Percentiles rank a stretch among this genome's conserved stretches.
phyloP scores from a whole-genome alignment of 2,329 filamentous ascomycete species.

The Cryphonectria radicalis region DNA sequence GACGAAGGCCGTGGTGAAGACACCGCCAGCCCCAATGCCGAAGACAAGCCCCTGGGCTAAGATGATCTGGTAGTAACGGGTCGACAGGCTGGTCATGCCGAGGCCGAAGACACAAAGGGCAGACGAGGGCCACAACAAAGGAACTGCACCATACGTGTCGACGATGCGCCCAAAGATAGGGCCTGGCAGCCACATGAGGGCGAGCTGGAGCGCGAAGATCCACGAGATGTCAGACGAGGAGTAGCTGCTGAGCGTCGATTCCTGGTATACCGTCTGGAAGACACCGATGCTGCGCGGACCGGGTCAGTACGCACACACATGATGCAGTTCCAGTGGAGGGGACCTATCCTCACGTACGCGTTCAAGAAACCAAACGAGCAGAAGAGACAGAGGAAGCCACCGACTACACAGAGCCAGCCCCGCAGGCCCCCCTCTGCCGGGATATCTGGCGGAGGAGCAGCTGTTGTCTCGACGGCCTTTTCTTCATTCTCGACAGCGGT shows the following conservation, averaged over 20 bases:
- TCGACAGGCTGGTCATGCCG: slow-evolving; percentile 30
- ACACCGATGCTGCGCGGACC: slow-evolving; percentile 29
- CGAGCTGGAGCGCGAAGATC: slow-evolving; percentile 33
- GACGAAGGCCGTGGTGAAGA: slow-evolving; percentile 27
- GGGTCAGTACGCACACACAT: neutral
- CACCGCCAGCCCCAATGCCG: slow-evolving; percentile 28
- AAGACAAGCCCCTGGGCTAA: slow-evolving; percentile 28
- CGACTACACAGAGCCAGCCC: slow-evolving; percentile 30
- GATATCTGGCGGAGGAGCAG: neutral
- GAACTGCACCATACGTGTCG: slow-evolving; percentile 32
- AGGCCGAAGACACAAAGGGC: slow-evolving; percentile 31
- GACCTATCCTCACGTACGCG: slow-evolving; percentile 20
- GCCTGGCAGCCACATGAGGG: slow-evolving; percentile 31
- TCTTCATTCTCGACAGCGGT: too few species aligned
- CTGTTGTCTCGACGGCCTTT: too few species aligned
- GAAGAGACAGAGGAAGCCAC: slow-evolving; percentile 23
- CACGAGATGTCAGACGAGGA: slow-evolving; percentile 31
- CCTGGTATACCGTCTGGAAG: slow-evolving; percentile 31
- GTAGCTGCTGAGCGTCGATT: slow-evolving; percentile 28
- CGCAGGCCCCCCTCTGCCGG: slow-evolving; percentile 25
- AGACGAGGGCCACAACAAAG: slow-evolving; percentile 27
- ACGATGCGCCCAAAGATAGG: slow-evolving; percentile 32
- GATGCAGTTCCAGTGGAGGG: neutral
- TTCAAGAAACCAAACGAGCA: slow-evolving; percentile 29
- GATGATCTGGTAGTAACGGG: slow-evolving; percentile 31